Evolutionary conservation across 2,329 filamentous ascomycete species (phyloP), one percentile per base, ranked within the genome.

Genomic region (Trichoderma atroviride): DNA sequence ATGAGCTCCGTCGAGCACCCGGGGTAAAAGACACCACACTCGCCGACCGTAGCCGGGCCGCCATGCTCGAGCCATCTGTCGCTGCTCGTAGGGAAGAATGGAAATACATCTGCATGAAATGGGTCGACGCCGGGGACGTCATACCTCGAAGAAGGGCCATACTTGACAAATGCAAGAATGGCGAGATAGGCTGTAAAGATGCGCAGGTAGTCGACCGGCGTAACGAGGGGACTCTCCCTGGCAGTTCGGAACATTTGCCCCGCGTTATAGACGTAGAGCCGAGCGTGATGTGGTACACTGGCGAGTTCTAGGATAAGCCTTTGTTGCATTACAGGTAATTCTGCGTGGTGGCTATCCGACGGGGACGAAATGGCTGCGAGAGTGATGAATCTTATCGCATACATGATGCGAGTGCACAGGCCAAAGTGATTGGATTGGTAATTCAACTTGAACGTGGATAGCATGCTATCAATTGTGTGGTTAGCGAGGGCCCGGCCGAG

Each of bases 161-260:
- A 75, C 3, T 73, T 72, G 2, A 72, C 71, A 40, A 70, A 78
- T 1, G 76, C 73, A 31, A 78, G 68, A 13, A 79, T 71, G 56
- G 76, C 75, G 11, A 75, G 74, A 59, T 76, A 78, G 61, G 75
- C 76, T 73, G 77, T 77, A 64, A 79, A 79, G 1, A 78, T 43
- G 6, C 76, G 75, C 72, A 78, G 73, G 35, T 77, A 75, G 56
- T 78, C 76, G 56, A 76, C 78, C 0, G 77, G 77, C 1, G 76
- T 72, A 16, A 76, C 76, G 16, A 76, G 75, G 0, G 76, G 58
- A 55, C 76, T 76, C 37, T 77, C 75, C 57, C 74, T 75, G 43
- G 77, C 75, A 3, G 75, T 72, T 11, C 74, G 74, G 5, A 76
- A 70, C 19, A 78, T 78, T 33, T 78, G 76, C 0, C 75, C 76